Percentiles rank a stretch among this genome's conserved stretches.
These are phyloP conservation scores for Gaertneriomyces sp. DNA, from an alignment of 192 early-diverging fungal genomes.

Conservation along the genomic window DNA sequence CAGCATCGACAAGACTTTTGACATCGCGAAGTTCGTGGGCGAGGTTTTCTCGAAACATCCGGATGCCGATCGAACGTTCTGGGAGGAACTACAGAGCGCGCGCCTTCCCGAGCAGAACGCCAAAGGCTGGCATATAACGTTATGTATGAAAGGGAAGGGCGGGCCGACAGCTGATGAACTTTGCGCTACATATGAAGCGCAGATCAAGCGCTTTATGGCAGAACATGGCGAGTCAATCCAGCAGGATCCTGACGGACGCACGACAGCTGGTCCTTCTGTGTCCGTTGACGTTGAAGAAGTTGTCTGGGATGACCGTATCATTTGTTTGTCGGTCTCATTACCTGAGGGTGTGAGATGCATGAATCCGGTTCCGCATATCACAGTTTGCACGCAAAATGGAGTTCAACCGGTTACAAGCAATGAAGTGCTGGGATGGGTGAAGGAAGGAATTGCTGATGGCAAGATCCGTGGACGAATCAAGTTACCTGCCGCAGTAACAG, in stretches of 20 bases:
- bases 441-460: not conserved
- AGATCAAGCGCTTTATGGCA: not conserved
- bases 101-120: not conserved
- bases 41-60: constrained; percentile 10
- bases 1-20: constrained; percentile 1
- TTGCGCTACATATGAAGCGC: not conserved
- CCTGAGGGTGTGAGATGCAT: constrained; percentile 3
- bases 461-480: not conserved
- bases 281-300: constrained; percentile 11
- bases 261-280: constrained; percentile 13
- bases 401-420: constrained; percentile 34
- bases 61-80: not conserved
- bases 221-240: not conserved
- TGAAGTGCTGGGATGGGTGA: constrained; percentile 24
- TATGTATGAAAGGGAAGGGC: constrained; percentile 3
- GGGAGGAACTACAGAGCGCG: not conserved
- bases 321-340: constrained; percentile 19
- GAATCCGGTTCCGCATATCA: constrained; percentile 36
- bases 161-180: not conserved
- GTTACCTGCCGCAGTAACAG: no score
- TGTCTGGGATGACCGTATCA: constrained; percentile 29
- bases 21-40: constrained; percentile 17
- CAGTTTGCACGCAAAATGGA: constrained; percentile 25
- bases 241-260: not conserved
- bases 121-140: constrained; percentile 34